Base-by-base conservation (phyloP, 208 protist genomes). In the Endotrypanum monterogeii region DNA sequence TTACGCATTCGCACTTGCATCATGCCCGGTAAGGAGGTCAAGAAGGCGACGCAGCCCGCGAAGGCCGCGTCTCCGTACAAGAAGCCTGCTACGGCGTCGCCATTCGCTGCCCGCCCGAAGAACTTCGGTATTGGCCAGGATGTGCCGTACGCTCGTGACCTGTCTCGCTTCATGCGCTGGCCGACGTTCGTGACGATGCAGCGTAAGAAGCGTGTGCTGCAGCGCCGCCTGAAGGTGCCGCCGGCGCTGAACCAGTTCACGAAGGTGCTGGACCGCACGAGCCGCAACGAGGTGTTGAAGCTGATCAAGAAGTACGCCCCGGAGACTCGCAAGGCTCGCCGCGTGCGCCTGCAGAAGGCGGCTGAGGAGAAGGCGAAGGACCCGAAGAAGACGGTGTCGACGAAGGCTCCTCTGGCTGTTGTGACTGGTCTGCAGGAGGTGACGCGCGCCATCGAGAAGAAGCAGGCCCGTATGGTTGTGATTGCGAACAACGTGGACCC, bases 401-500 rank as follows among this genome's bases (percentile, higher is more conserved):
- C 84, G 62, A 96, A 98, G 84, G 98, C 97, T 67, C 93, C 95
- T 23, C 71, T 95, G 57, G 73, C 83, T 74, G 78, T 99, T 39
- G 96, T 98, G 73, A 99, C 80, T 74, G 99, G 99, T 68, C 85
- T 99, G 69, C 99, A 99, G 94, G 89, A 99, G 87, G 96, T 99
- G 80, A 99, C 98, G 60, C 89, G 87, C 68, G 87, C 98, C 28
- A 95, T 99, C 73, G 99, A 99, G 94, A 92, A 94, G 81, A 99
- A 99, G 93, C 98, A 99, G 80, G 99, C 99, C 37, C 95, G 97
- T 80, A 86, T 99, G 35, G 99, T 99, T 71, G 90, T 99, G 71
- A 99, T 99, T 76, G 99, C 99, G 57, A 98, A 99, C 94, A 99
- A 99, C 90, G 99, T 99, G 76, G 98, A 99, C 83, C 99, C 99